These are phyloP conservation scores for Backusella macrospora DNA, from an alignment of 192 early-diverging fungal species.

Conservation along the genomic window DNA sequence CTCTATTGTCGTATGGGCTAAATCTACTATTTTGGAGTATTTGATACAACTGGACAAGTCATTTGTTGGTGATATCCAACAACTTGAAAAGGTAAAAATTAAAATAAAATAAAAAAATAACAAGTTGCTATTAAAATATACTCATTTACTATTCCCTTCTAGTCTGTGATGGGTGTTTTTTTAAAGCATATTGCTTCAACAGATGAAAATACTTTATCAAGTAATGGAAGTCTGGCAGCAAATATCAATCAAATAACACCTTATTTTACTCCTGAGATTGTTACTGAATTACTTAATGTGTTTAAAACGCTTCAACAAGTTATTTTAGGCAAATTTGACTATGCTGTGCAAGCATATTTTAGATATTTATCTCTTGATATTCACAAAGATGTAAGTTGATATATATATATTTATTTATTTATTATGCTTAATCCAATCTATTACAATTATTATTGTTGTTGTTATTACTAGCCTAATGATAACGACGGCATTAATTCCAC, in stretches of 20 bases:
- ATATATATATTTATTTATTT: background rate
- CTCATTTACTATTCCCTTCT: background rate
- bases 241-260: background rate
- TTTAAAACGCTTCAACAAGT: slow-evolving; percentile 20
- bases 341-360: slow-evolving; percentile 18
- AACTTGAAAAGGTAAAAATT: slow-evolving; percentile 11
- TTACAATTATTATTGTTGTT: too few species aligned
- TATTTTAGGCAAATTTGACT: slow-evolving; percentile 12
- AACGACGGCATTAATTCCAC: slow-evolving; percentile 16
- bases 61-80: background rate
- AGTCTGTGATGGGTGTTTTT: slow-evolving; percentile 7
- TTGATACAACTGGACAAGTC: background rate
- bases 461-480: slow-evolving; percentile 8
- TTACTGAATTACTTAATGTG: background rate
- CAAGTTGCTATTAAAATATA: background rate
- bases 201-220: background rate
- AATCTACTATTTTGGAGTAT: slow-evolving; percentile 8
- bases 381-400: slow-evolving; percentile 18
- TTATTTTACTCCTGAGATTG: background rate
- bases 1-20: slow-evolving; percentile 9
- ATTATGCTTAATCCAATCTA: background rate
- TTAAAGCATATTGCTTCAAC: slow-evolving; percentile 5
- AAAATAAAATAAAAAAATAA: background rate
- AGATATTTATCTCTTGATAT: slow-evolving; percentile 23
- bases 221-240: background rate